Evolutionary conservation across 2,329 filamentous ascomycete species (phyloP).

Genomic region (Thermothelomyces thermophilus): DNA sequence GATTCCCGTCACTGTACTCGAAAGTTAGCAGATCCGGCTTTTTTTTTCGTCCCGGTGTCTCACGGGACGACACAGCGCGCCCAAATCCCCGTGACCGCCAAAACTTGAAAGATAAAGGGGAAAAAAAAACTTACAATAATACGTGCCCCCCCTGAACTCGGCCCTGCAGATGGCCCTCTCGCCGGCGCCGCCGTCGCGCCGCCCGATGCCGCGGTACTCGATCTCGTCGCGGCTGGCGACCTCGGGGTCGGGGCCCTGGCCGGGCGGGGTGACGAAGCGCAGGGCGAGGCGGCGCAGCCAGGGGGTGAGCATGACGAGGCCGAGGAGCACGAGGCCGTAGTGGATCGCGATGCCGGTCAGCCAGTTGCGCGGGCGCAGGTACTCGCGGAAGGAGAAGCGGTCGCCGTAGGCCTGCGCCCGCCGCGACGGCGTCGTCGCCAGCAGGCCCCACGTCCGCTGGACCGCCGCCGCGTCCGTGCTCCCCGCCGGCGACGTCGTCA

Average conservation of each 20-base stretch:
- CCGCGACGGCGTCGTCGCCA: slow-evolving; percentile 37
- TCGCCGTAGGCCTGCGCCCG: slow-evolving; percentile 50
- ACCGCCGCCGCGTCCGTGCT: slow-evolving; percentile 49
- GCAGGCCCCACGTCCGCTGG: slow-evolving; percentile 57
- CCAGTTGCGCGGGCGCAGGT: slow-evolving; percentile 44
- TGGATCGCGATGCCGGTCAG: slow-evolving; percentile 35
- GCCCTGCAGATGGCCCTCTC: slow-evolving; percentile 48
- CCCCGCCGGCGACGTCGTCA: slow-evolving; percentile 47
- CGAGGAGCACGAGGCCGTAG: slow-evolving; percentile 39
- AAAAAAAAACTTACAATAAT: slow-evolving; percentile 49
- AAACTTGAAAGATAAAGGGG: too few species aligned
- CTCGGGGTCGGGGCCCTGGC: slow-evolving; percentile 48
- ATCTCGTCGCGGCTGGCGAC: slow-evolving; percentile 51
- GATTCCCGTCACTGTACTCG: slow-evolving; percentile 53
- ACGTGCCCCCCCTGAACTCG: slow-evolving; percentile 55
- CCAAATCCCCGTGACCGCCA: too few species aligned
- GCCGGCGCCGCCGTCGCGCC: slow-evolving; percentile 42
- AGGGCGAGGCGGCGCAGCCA: slow-evolving; percentile 41
- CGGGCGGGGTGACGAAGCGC: slow-evolving; percentile 43
- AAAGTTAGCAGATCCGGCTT: neutral
- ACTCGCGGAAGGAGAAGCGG: slow-evolving; percentile 54
- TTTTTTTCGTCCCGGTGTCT: too few species aligned
- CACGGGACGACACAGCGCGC: too few species aligned
- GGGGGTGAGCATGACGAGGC: slow-evolving; percentile 39
- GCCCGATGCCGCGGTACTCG: slow-evolving; percentile 58